Evolutionary conservation across 2,329 filamentous ascomycete genomes (phyloP).

Genomic region (Zarea fungicola): DNA sequence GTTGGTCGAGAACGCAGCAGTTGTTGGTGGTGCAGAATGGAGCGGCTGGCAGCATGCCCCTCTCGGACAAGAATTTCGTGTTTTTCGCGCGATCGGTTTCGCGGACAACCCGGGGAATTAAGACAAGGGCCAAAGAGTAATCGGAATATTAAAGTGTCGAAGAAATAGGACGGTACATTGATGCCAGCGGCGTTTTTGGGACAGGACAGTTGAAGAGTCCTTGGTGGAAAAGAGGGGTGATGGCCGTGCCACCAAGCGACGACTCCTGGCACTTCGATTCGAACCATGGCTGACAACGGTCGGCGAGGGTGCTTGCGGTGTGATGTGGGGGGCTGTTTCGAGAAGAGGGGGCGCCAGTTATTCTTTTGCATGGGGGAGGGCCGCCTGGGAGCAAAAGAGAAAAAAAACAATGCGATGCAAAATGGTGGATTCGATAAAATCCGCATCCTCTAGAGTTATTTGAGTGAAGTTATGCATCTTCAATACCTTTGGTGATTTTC

Average conservation of each 20-base stretch:
- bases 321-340: slow-evolving; percentile 4
- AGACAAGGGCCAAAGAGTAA: no score
- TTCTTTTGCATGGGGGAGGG: background rate
- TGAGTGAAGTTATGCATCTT: background rate
- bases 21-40: no score
- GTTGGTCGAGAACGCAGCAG: slow-evolving; percentile 1
- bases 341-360: background rate
- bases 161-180: background rate
- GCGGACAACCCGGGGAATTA: background rate
- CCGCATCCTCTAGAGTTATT: no score
- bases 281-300: slow-evolving; percentile 9
- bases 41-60: slow-evolving; percentile 4
- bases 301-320: slow-evolving; percentile 7
- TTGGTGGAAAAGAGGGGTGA: slow-evolving; percentile 9
- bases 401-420: background rate
- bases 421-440: no score
- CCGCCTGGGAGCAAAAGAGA: no score
- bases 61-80: background rate
- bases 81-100: slow-evolving; percentile 10
- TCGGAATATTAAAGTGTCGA: no score
- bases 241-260: slow-evolving; percentile 9
- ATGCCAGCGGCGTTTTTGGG: background rate
- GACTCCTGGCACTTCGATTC: slow-evolving; percentile 7
- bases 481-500: no score
- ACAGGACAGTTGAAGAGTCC: background rate